These are phyloP conservation scores for Heterobasidion occidentale DNA, from an alignment of 1,284 basidiomycete species.

Conservation along the genomic window DNA sequence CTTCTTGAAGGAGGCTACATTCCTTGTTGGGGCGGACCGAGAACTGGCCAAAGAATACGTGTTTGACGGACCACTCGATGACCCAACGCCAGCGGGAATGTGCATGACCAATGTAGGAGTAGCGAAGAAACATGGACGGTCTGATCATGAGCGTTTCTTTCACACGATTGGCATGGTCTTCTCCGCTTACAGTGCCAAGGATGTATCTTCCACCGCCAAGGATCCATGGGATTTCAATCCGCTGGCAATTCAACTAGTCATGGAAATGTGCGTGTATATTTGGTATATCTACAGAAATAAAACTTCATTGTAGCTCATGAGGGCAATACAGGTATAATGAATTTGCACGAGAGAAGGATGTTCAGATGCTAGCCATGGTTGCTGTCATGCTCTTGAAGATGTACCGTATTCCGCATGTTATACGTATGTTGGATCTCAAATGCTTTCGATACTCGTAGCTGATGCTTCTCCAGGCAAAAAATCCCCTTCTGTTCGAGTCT, in stretches of 20 bases:
- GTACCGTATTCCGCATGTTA: constrained; percentile 12
- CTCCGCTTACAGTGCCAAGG: constrained; percentile 8
- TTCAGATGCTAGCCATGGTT: constrained; percentile 80
- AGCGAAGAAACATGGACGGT: constrained; percentile 52
- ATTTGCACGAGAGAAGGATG: constrained; percentile 57
- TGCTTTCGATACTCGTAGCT: not conserved
- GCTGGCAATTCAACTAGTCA: constrained; percentile 11
- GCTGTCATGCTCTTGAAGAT: constrained; percentile 59
- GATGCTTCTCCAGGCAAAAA: constrained; percentile 1
- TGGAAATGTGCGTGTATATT: constrained; percentile 20
- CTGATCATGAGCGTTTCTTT: constrained; percentile 73
- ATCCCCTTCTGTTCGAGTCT: constrained; percentile 1
- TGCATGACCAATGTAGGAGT: constrained; percentile 55
- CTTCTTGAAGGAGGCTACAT: constrained; percentile 55
- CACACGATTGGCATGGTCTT: constrained; percentile 51
- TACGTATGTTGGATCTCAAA: constrained; percentile 16
- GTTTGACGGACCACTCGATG: constrained; percentile 38
- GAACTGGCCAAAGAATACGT: constrained; percentile 62
- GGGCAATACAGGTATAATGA: constrained; percentile 50
- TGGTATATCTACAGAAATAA: not conserved
- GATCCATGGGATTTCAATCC: constrained; percentile 8
- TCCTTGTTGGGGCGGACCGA: constrained; percentile 47
- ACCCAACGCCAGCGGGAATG: constrained; percentile 18
- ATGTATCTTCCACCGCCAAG: not conserved
- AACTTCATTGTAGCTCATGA: not conserved